A percentile compares a stretch with the other conserved stretches of the same genome.
Conservation (phyloP, 164 flowering plant genomes). For the Pachysandra terminalis region DNA sequence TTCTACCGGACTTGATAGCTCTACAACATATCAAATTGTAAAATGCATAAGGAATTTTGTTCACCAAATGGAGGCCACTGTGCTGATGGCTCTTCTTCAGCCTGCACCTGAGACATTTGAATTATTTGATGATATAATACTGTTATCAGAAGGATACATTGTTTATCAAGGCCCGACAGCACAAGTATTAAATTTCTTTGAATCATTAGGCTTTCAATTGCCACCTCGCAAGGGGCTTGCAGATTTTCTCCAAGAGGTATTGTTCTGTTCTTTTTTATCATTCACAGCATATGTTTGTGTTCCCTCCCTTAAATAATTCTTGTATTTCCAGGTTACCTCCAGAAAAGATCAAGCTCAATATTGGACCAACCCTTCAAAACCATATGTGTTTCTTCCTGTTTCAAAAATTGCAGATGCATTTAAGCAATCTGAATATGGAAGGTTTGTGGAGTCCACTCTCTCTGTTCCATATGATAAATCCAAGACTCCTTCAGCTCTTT, state of each 20-base stretch:
- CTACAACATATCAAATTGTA: conserved; percentile 89
- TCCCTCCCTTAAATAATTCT: conserved; percentile 3
- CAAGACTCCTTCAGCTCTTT: conserved; percentile 52
- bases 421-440: conserved; percentile 53
- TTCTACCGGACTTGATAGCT: conserved; percentile 96
- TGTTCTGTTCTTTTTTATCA: neutral
- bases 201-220: conserved; percentile 66
- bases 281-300: neutral
- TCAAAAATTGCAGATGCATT: conserved; percentile 68
- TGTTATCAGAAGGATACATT: conserved; percentile 76
- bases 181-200: conserved; percentile 69
- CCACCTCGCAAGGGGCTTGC: conserved; percentile 89
- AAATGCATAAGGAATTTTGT: conserved; percentile 78
- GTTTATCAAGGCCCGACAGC: conserved; percentile 83
- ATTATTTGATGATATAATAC: conserved; percentile 78
- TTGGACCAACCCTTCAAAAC: conserved; percentile 76
- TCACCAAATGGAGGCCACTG: conserved; percentile 82
- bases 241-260: conserved; percentile 97
- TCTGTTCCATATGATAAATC: conserved; percentile 50
- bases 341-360: conserved; percentile 89
- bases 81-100: conserved; percentile 87
- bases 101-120: conserved; percentile 97
- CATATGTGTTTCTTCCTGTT: conserved; percentile 58
- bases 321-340: conserved; percentile 67
- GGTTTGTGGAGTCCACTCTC: conserved; percentile 31